These are phyloP conservation scores for Nicotiana rustica DNA, from an alignment of 305 asterid genomes.

Conservation along the genomic window DNA sequence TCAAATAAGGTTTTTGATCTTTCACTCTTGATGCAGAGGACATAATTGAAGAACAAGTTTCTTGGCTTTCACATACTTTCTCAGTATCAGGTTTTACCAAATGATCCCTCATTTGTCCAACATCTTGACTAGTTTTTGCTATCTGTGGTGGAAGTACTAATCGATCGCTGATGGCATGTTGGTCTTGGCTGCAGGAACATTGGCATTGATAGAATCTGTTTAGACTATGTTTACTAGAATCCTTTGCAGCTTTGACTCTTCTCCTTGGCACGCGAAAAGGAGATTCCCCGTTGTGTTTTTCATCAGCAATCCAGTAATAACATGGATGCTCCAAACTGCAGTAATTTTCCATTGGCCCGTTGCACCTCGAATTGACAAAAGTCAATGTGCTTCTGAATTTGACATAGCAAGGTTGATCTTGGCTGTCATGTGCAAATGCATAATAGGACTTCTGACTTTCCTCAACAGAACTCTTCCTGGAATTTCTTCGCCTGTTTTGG, in stretches of 20 bases:
- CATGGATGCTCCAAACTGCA: slow-evolving; percentile 45
- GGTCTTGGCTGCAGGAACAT: slow-evolving; percentile 16
- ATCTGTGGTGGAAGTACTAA: slow-evolving; percentile 11
- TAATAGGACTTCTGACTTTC: slow-evolving; percentile 23
- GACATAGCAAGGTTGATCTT: slow-evolving; percentile 23
- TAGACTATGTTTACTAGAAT: neutral
- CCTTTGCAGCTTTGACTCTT: slow-evolving; percentile 26
- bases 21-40: slow-evolving; percentile 27
- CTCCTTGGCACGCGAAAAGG: slow-evolving; percentile 25
- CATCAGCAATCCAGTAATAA: slow-evolving; percentile 35
- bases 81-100: neutral
- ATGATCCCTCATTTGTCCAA: neutral
- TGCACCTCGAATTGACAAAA: neutral
- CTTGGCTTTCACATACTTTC: neutral
- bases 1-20: slow-evolving; percentile 22
- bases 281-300: slow-evolving; percentile 21
- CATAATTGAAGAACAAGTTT: slow-evolving; percentile 6
- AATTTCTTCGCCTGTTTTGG: slow-evolving; percentile 35
- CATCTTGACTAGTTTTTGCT: slow-evolving; percentile 25
- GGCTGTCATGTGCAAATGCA: slow-evolving; percentile 32
- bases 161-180: neutral
- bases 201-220: neutral
- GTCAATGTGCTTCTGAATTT: slow-evolving; percentile 34
- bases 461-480: slow-evolving; percentile 39
- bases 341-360: slow-evolving; percentile 14